Evolutionary conservation across 345 rosid genomes (phyloP).

Genomic region (Eucalyptus cladocalyx): DNA sequence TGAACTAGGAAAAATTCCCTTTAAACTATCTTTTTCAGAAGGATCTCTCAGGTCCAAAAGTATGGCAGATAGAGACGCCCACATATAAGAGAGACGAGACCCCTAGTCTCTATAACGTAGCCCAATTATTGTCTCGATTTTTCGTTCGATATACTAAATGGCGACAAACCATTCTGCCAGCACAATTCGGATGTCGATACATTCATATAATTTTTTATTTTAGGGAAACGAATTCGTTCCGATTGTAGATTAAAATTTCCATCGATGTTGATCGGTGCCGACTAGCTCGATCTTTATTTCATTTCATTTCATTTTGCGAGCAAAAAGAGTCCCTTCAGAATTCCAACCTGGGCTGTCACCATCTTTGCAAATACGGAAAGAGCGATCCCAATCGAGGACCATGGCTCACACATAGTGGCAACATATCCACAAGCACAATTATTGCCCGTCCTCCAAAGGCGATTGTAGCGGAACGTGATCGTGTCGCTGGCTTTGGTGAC

Average conservation of each 20-base stretch:
- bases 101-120: background rate
- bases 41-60: background rate
- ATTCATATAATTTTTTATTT: background rate
- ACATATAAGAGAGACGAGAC: background rate
- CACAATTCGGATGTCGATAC: background rate
- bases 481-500: conserved; percentile 28
- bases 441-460: background rate
- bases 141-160: background rate
- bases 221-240: background rate
- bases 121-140: background rate
- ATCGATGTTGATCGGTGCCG: background rate
- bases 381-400: background rate
- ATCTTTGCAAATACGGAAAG: background rate
- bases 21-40: background rate
- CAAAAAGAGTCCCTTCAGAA: background rate
- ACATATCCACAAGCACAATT: background rate
- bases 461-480: conserved; percentile 17
- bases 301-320: background rate
- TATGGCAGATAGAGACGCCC: background rate
- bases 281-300: background rate
- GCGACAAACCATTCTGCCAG: background rate
- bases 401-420: background rate
- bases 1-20: background rate
- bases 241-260: background rate
- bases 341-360: background rate